Conservation (phyloP, 2,329 filamentous ascomycete species). For the Cryphonectria japonica region DNA sequence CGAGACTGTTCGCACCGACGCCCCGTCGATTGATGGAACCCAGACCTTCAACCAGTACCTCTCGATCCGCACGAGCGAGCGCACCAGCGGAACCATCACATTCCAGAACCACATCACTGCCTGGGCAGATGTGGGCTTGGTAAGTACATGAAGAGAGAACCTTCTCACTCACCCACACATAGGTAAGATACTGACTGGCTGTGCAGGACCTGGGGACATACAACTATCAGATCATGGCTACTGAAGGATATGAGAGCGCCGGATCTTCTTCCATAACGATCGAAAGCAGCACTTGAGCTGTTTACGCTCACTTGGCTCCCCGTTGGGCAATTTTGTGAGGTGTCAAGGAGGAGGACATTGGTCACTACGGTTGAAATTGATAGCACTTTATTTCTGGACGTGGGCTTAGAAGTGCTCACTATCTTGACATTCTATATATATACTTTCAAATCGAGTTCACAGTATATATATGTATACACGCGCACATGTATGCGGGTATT, state of each 20-base stretch:
- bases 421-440: background rate
- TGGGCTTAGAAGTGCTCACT: background rate
- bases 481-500: too few relatives aligned
- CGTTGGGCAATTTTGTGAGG: background rate
- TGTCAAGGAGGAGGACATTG: background rate
- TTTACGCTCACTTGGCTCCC: background rate
- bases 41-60: slow-evolving; percentile 49
- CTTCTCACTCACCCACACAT: background rate
- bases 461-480: too few relatives aligned
- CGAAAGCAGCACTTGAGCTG: slow-evolving; percentile 7
- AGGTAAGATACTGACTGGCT: background rate
- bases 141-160: background rate
- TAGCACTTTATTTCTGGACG: background rate
- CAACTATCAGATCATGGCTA: slow-evolving; percentile 53
- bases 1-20: slow-evolving; percentile 35
- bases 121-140: slow-evolving; percentile 46
- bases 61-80: slow-evolving; percentile 48
- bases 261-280: slow-evolving; percentile 35
- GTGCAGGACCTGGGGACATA: slow-evolving; percentile 42
- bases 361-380: background rate
- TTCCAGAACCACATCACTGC: slow-evolving; percentile 50
- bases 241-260: slow-evolving; percentile 45
- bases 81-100: slow-evolving; percentile 49
- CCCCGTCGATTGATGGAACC: slow-evolving; percentile 45
- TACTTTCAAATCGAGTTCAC: background rate